These are phyloP conservation scores for Mycena amicta DNA, from an alignment of 768 basidiomycete genomes.

Conservation along the genomic window DNA sequence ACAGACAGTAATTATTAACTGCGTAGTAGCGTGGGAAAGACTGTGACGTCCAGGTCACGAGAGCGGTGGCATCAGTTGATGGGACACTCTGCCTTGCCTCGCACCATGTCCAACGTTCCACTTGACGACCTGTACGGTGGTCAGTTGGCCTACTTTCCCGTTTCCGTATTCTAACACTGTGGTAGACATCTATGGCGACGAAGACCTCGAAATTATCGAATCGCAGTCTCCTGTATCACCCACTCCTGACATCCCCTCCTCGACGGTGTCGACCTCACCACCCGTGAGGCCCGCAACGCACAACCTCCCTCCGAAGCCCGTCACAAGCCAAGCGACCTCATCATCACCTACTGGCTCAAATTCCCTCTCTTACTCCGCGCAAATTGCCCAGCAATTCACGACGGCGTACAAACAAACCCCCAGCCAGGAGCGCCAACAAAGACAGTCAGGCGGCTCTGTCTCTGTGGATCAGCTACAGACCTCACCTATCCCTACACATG, in stretches of 20 bases:
- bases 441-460: slow-evolving; percentile 29
- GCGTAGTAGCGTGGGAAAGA: too few species aligned
- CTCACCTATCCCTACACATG: slow-evolving; percentile 34
- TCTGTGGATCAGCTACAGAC: slow-evolving; percentile 19
- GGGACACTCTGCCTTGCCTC: background rate
- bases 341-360: slow-evolving; percentile 24
- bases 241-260: slow-evolving; percentile 17
- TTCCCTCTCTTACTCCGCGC: slow-evolving; percentile 60
- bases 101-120: slow-evolving; percentile 20
- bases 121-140: slow-evolving; percentile 48
- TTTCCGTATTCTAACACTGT: background rate
- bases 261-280: background rate
- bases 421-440: slow-evolving; percentile 62
- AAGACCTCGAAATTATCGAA: slow-evolving; percentile 46
- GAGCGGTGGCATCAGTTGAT: background rate
- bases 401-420: slow-evolving; percentile 64
- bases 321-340: slow-evolving; percentile 14
- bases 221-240: slow-evolving; percentile 26
- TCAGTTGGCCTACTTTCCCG: slow-evolving; percentile 24
- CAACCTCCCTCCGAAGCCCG: slow-evolving; percentile 19
- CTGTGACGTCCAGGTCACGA: too few species aligned
- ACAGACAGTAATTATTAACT: too few species aligned
- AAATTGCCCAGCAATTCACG: slow-evolving; percentile 65
- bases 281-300: slow-evolving; percentile 15
- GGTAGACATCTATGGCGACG: slow-evolving; percentile 58